These are phyloP conservation scores for Termitomyces sp. DNA, from an alignment of 768 basidiomycete species.

Conservation along the genomic window DNA sequence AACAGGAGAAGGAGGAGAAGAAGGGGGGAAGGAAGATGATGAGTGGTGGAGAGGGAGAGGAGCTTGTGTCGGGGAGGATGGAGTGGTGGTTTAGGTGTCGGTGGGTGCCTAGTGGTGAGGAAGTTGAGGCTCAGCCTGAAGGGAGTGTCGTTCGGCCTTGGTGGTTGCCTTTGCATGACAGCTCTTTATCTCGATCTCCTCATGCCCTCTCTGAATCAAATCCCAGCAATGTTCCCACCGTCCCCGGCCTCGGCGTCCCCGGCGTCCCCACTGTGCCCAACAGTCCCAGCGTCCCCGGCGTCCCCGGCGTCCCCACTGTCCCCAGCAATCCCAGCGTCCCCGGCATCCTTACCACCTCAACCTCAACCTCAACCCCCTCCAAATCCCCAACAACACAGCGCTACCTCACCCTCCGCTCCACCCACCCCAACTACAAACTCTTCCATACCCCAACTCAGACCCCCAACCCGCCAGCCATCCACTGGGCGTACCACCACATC, in stretches of 20 bases:
- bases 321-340: too few relatives aligned
- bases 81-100: conserved; percentile 42
- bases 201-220: neutral
- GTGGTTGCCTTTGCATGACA: conserved; percentile 18
- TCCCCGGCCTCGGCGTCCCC: too few relatives aligned
- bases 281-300: too few relatives aligned
- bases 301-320: too few relatives aligned
- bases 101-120: conserved; percentile 52
- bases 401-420: conserved; percentile 12
- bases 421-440: conserved; percentile 21
- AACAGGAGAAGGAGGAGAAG: neutral
- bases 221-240: too few relatives aligned
- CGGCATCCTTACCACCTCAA: too few relatives aligned
- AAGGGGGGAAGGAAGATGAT: neutral
- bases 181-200: neutral
- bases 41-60: neutral
- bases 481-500: conserved; percentile 6
- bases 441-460: too few relatives aligned
- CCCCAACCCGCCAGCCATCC: too few relatives aligned
- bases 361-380: neutral
- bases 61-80: conserved; percentile 26
- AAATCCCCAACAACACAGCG: conserved; percentile 12
- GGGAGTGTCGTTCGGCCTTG: conserved; percentile 16
- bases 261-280: neutral
- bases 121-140: conserved; percentile 12